Conservation (phyloP, 345 rosid species). For the Gossypium ekmanianum region DNA sequence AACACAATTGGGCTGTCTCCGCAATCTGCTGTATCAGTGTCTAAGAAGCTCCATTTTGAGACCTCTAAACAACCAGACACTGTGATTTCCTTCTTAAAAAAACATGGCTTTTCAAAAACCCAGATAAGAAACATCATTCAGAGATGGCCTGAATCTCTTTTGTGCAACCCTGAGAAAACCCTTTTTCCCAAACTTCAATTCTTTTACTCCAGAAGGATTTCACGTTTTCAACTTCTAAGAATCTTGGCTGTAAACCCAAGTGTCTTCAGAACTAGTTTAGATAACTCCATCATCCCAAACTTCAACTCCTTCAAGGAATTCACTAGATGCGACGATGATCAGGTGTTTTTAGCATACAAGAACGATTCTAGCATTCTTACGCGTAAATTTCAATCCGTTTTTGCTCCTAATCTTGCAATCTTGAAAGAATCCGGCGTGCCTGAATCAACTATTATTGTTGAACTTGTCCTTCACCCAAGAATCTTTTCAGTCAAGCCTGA, state of each 20-base stretch:
- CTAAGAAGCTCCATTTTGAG: not conserved
- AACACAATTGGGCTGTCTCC: not conserved
- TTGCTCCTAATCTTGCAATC: not conserved
- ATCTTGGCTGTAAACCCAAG: not conserved
- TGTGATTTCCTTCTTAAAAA: not conserved
- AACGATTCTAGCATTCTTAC: not conserved
- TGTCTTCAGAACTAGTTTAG: not conserved
- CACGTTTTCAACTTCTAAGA: not conserved
- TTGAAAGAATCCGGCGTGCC: not conserved
- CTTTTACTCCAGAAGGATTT: not conserved
- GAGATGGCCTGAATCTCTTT: not conserved
- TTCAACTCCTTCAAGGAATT: not conserved
- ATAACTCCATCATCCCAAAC: conserved; percentile 1
- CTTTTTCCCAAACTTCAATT: not conserved
- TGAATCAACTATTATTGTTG: not conserved
- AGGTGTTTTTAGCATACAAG: not conserved
- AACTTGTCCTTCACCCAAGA: not conserved
- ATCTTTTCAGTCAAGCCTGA: not conserved
- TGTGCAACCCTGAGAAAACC: not conserved
- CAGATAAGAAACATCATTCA: not conserved
- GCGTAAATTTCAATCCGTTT: not conserved
- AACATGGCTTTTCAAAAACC: not conserved
- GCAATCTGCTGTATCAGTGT: not conserved
- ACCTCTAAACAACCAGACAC: not conserved
- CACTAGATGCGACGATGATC: not conserved